Evolutionary conservation across 768 basidiomycete species (phyloP).

Genomic region (Phylloporus arenicola): DNA sequence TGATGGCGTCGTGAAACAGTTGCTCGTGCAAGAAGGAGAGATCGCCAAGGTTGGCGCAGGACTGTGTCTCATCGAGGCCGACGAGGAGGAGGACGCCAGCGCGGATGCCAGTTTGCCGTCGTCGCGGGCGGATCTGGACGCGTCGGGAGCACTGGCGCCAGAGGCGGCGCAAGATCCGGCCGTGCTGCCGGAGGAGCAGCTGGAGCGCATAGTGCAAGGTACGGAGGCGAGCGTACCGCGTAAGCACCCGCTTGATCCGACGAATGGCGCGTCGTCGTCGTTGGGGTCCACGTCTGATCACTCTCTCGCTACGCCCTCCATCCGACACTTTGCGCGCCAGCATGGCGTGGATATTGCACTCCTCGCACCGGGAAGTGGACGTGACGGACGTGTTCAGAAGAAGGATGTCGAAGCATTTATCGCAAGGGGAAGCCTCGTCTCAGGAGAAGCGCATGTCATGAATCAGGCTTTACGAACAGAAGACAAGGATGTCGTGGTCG

Average conservation of each 20-base stretch:
- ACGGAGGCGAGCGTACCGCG: background rate
- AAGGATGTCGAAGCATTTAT: constrained; percentile 66
- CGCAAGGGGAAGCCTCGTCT: constrained; percentile 6
- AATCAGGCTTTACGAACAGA: background rate
- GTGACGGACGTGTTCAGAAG: constrained; percentile 69
- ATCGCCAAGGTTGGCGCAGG: constrained; percentile 78
- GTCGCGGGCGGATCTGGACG: background rate
- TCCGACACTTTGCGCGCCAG: constrained; percentile 70
- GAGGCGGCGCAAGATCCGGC: constrained; percentile 13
- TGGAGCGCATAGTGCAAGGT: background rate
- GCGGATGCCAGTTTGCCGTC: background rate
- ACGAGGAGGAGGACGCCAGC: constrained; percentile 41
- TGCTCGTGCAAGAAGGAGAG: constrained; percentile 76
- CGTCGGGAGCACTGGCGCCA: background rate
- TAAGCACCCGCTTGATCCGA: constrained; percentile 65
- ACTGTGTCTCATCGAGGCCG: constrained; percentile 78
- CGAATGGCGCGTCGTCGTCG: constrained; percentile 22
- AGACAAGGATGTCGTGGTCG: constrained; percentile 52
- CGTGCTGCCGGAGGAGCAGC: background rate
- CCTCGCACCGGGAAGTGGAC: constrained; percentile 65
- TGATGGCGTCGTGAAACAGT: constrained; percentile 66
- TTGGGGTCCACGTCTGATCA: constrained; percentile 22
- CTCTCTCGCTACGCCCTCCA: constrained; percentile 69
- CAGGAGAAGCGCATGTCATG: background rate
- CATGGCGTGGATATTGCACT: constrained; percentile 53